Evolutionary conservation across 1,284 basidiomycete species (phyloP).

Genomic region (Tylopilus sp.): DNA sequence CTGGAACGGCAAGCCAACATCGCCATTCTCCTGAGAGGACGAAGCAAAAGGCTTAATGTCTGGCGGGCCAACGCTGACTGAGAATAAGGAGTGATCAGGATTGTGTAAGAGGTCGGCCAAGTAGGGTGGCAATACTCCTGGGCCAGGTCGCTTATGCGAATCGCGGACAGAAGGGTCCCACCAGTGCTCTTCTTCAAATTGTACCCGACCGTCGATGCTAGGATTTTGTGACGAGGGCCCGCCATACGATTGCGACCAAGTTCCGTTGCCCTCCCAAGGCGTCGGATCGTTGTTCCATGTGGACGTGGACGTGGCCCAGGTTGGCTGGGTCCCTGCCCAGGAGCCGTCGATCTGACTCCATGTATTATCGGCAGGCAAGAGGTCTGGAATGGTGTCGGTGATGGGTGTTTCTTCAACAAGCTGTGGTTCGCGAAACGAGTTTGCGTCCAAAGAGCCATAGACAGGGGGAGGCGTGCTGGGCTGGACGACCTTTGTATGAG

Average conservation of each 20-base stretch:
- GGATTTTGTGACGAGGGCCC: constrained; percentile 30
- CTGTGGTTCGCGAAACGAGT: constrained; percentile 44
- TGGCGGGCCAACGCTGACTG: constrained; percentile 47
- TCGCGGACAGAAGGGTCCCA: constrained; percentile 52
- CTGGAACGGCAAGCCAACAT: constrained; percentile 25
- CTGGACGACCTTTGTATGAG: constrained; percentile 30
- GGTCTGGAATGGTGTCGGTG: constrained; percentile 28
- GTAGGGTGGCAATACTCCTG: constrained; percentile 62
- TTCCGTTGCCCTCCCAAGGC: constrained; percentile 26
- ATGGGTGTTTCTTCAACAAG: constrained; percentile 39
- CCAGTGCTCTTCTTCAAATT: constrained; percentile 61
- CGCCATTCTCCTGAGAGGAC: constrained; percentile 19
- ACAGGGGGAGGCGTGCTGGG: constrained; percentile 29
- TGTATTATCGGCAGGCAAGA: constrained; percentile 24
- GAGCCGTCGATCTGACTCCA: constrained; percentile 13
- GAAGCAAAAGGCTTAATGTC: constrained; percentile 27
- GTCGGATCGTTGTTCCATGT: constrained; percentile 20
- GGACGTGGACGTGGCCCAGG: constrained; percentile 17
- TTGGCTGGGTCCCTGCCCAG: constrained; percentile 19
- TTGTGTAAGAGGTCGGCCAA: constrained; percentile 64
- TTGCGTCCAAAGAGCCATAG: constrained; percentile 25
- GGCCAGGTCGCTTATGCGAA: constrained; percentile 51
- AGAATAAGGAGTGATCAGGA: constrained; percentile 64
- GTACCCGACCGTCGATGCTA: constrained; percentile 53
- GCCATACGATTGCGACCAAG: constrained; percentile 22